These are phyloP conservation scores for Helminthosporium solani DNA, from an alignment of 2,329 filamentous ascomycete species.

Conservation along the genomic window DNA sequence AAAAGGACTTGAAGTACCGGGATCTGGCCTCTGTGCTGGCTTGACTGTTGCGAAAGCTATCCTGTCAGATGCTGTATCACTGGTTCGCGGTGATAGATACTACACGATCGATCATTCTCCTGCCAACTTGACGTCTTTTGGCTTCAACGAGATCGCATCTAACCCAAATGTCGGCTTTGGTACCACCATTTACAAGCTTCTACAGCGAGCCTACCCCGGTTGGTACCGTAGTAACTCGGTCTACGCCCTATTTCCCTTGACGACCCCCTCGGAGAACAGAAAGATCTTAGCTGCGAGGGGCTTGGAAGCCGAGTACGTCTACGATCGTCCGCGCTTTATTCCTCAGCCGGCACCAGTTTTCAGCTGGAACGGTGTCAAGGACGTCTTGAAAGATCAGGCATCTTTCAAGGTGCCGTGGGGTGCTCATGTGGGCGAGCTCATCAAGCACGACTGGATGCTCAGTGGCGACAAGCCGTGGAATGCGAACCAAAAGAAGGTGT, in stretches of 20 bases:
- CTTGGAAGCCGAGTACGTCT: not conserved
- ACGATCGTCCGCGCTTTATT: not conserved
- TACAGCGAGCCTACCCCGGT: constrained; percentile 71
- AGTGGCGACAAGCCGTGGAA: not conserved
- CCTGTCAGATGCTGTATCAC: constrained; percentile 69
- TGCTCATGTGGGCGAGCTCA: not conserved
- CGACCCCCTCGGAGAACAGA: not conserved
- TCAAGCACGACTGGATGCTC: not conserved
- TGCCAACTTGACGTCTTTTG: constrained; percentile 69
- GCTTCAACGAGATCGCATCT: constrained; percentile 62
- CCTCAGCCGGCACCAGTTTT: not conserved
- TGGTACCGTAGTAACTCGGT: constrained; percentile 75
- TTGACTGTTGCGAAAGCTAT: constrained; percentile 59
- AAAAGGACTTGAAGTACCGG: constrained; percentile 63
- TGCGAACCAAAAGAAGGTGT: not conserved
- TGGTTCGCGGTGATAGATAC: constrained; percentile 71
- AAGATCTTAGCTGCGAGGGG: not conserved
- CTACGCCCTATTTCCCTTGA: constrained; percentile 45
- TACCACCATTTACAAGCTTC: constrained; percentile 63
- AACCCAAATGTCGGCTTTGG: constrained; percentile 68
- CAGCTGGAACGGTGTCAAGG: not conserved
- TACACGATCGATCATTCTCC: constrained; percentile 69
- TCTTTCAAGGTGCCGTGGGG: not conserved
- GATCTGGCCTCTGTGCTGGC: constrained; percentile 67
- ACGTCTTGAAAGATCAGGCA: not conserved